These are phyloP conservation scores for Crassisporium funariophilum DNA, from an alignment of 768 basidiomycete species.

Conservation along the genomic window DNA sequence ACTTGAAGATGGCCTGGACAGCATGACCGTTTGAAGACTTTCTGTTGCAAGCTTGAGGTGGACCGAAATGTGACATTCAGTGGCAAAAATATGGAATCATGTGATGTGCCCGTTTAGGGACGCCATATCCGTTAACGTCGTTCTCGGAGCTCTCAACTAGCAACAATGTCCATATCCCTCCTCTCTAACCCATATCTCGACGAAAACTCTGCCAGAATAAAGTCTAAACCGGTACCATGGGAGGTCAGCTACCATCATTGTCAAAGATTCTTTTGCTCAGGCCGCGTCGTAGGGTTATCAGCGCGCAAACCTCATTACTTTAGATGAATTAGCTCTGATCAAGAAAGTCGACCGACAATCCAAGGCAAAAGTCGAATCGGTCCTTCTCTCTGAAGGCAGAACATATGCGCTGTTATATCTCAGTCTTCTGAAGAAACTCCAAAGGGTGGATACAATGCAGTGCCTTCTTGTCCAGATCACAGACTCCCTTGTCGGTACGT, in stretches of 20 bases:
- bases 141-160: constrained; percentile 4
- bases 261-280: constrained; percentile 14
- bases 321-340: constrained; percentile 83
- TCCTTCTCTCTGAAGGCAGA: constrained; percentile 80
- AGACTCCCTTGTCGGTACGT: constrained; percentile 81
- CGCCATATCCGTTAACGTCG: constrained; percentile 1
- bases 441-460: constrained; percentile 85
- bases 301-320: constrained; percentile 86
- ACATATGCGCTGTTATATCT: constrained; percentile 89
- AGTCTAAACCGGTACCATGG: constrained; percentile 93
- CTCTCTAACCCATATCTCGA: constrained; percentile 85
- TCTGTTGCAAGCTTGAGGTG: constrained; percentile 2
- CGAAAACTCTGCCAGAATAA: constrained; percentile 84
- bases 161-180: constrained; percentile 69
- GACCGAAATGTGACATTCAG: too few relatives aligned
- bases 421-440: constrained; percentile 80
- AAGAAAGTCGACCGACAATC: constrained; percentile 90
- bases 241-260: constrained; percentile 58
- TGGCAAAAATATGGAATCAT: constrained; percentile 21
- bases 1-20: constrained; percentile 22
- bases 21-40: constrained; percentile 18
- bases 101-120: constrained; percentile 13
- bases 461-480: constrained; percentile 84
- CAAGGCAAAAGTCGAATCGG: constrained; percentile 69
- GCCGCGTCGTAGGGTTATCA: constrained; percentile 78